Percentiles rank a stretch among this genome's conserved stretches.
These are phyloP conservation scores for Leishmania lainsoni DNA, from an alignment of 208 protist species.

Conservation along the genomic window DNA sequence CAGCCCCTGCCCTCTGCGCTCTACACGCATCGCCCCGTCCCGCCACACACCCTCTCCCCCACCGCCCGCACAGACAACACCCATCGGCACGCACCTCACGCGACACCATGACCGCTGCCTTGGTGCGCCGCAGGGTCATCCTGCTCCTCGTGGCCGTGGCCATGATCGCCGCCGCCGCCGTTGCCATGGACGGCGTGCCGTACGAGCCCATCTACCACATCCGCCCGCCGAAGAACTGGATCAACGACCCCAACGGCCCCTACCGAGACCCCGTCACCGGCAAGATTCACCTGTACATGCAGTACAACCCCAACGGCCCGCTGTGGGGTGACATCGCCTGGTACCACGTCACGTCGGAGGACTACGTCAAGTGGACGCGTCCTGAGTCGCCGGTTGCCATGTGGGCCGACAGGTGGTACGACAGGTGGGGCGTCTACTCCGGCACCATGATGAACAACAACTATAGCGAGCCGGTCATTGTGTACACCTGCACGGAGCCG, in stretches of 20 bases:
- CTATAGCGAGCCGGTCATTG: slow-evolving; percentile 17
- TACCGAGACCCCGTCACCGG: slow-evolving; percentile 53
- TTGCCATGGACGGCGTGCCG: slow-evolving; percentile 22
- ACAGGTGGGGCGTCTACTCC: slow-evolving; percentile 29
- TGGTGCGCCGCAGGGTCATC: slow-evolving; percentile 12
- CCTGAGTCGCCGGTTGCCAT: slow-evolving; percentile 13
- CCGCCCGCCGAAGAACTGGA: slow-evolving; percentile 50
- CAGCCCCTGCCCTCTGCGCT: not conserved
- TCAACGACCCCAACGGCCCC: slow-evolving; percentile 61
- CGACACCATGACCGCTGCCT: slow-evolving; percentile 14
- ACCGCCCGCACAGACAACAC: no score
- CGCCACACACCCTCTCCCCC: no score
- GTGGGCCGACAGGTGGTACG: slow-evolving; percentile 33
- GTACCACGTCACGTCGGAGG: slow-evolving; percentile 41
- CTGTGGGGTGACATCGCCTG: slow-evolving; percentile 32
- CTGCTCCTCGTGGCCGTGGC: slow-evolving; percentile 19
- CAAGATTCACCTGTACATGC: slow-evolving; percentile 59
- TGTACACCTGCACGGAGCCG: slow-evolving; percentile 41
- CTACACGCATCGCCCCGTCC: not conserved
- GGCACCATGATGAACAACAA: slow-evolving; percentile 35
- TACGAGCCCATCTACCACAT: slow-evolving; percentile 47
- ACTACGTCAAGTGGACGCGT: slow-evolving; percentile 45
- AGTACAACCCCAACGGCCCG: slow-evolving; percentile 53
- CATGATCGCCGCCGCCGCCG: slow-evolving; percentile 7
- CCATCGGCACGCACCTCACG: not conserved